phyloP scores from a whole-genome alignment of 108 stramenopile species.

The Thalassiosira profunda region DNA sequence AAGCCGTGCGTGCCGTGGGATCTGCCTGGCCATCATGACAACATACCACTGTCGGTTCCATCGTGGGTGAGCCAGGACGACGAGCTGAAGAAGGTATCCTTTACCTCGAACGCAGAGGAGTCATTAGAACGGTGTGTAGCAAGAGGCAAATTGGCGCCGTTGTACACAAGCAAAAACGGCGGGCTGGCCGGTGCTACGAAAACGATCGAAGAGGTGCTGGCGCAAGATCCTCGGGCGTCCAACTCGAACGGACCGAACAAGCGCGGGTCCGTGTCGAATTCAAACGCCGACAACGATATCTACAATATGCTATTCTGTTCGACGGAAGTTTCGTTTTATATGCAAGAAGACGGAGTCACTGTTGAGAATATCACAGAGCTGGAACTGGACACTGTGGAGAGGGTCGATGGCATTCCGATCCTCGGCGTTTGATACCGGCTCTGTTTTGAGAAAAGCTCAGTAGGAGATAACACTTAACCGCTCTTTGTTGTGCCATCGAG shows the following conservation, averaged over 20 bases:
- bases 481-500: too few species aligned
- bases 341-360: slow-evolving; percentile 19
- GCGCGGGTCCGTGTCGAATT: slow-evolving; percentile 55
- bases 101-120: slow-evolving; percentile 46
- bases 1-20: slow-evolving; percentile 93
- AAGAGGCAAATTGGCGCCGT: slow-evolving; percentile 53
- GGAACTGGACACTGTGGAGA: slow-evolving; percentile 20
- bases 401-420: slow-evolving; percentile 50
- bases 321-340: slow-evolving; percentile 41
- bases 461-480: too few species aligned
- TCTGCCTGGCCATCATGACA: slow-evolving; percentile 62
- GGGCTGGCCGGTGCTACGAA: slow-evolving; percentile 46
- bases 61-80: slow-evolving; percentile 74
- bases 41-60: slow-evolving; percentile 46
- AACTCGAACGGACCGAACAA: slow-evolving; percentile 69
- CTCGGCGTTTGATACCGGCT: too few species aligned
- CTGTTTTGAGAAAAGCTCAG: too few species aligned
- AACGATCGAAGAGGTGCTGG: slow-evolving; percentile 68
- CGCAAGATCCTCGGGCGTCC: slow-evolving; percentile 80
- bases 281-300: slow-evolving; percentile 10
- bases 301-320: slow-evolving; percentile 51
- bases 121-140: slow-evolving; percentile 30
- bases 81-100: slow-evolving; percentile 58
- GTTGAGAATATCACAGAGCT: slow-evolving; percentile 29
- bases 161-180: slow-evolving; percentile 56